These are phyloP conservation scores for Ajuga reptans DNA, from an alignment of 305 asterid genomes.

Conservation along the genomic window DNA sequence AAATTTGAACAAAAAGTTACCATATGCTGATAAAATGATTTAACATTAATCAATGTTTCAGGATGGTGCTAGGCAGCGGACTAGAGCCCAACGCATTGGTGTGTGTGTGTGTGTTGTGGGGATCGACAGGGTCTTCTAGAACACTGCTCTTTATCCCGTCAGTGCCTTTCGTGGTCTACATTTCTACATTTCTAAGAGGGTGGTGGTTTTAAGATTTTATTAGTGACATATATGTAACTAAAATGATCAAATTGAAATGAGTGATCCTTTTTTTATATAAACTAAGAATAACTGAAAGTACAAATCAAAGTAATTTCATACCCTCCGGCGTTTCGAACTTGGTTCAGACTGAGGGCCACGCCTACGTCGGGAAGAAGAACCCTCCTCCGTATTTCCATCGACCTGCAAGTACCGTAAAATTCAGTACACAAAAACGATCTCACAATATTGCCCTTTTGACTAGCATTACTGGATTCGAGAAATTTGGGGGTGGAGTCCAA, in stretches of 20 bases:
- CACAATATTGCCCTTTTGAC: neutral
- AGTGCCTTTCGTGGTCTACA: neutral
- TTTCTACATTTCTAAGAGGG: neutral
- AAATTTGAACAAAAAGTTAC: neutral
- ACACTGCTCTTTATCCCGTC: neutral
- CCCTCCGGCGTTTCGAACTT: constrained; percentile 37
- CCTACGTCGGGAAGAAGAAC: constrained; percentile 25
- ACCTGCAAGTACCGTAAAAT: constrained; percentile 23
- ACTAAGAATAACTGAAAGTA: neutral
- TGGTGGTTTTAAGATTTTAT: neutral
- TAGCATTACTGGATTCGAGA: neutral
- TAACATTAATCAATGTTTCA: too few relatives aligned
- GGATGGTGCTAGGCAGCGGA: too few relatives aligned
- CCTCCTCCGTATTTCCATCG: constrained; percentile 24
- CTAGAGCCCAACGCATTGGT: too few relatives aligned
- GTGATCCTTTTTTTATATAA: too few relatives aligned
- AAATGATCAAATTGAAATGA: neutral
- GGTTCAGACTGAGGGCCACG: constrained; percentile 22
- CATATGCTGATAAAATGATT: neutral
- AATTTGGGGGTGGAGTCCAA: neutral
- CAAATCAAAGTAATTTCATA: constrained; percentile 10
- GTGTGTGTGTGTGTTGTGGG: too few relatives aligned
- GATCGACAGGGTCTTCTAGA: neutral
- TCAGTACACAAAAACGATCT: neutral
- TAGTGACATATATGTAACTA: neutral